Conservation (phyloP, 1,284 basidiomycete species). For the Somion occarium region DNA sequence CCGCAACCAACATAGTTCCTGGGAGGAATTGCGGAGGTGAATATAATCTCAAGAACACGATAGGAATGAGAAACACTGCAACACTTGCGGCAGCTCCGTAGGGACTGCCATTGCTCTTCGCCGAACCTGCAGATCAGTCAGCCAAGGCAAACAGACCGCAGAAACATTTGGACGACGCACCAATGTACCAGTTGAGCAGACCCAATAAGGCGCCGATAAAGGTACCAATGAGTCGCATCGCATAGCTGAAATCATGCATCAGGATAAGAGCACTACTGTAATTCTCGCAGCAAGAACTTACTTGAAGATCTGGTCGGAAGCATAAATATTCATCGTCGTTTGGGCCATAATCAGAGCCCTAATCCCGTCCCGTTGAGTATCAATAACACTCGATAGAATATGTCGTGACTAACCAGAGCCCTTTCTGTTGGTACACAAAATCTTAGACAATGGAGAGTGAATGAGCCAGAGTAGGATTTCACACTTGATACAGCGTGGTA, state of each 20-base stretch:
- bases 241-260: conserved; percentile 27
- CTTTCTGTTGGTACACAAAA: conserved; percentile 40
- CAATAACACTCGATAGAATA: not conserved
- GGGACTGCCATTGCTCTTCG: conserved; percentile 46
- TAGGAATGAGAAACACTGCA: conserved; percentile 45
- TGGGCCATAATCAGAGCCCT: conserved; percentile 70
- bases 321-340: conserved; percentile 56
- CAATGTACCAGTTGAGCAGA: conserved; percentile 54
- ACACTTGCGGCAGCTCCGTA: conserved; percentile 54
- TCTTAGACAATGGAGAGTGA: conserved; percentile 23
- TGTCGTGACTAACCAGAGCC: conserved; percentile 31
- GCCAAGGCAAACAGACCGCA: not conserved
- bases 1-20: conserved; percentile 33
- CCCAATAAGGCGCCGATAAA: conserved; percentile 37
- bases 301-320: conserved; percentile 57
- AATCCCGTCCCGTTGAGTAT: not conserved
- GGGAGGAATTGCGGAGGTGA: conserved; percentile 39
- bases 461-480: not conserved
- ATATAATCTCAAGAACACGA: conserved; percentile 50
- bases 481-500: conserved; percentile 8
- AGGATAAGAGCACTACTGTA: not conserved
- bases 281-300: conserved; percentile 21
- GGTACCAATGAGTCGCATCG: conserved; percentile 43
- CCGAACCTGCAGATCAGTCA: conserved; percentile 38
- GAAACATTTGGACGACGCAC: conserved; percentile 26